A percentile compares a stretch with the other conserved stretches of the same genome.
phyloP scores from a whole-genome alignment of 139 green algal species.

The Tetraselmis chui region DNA sequence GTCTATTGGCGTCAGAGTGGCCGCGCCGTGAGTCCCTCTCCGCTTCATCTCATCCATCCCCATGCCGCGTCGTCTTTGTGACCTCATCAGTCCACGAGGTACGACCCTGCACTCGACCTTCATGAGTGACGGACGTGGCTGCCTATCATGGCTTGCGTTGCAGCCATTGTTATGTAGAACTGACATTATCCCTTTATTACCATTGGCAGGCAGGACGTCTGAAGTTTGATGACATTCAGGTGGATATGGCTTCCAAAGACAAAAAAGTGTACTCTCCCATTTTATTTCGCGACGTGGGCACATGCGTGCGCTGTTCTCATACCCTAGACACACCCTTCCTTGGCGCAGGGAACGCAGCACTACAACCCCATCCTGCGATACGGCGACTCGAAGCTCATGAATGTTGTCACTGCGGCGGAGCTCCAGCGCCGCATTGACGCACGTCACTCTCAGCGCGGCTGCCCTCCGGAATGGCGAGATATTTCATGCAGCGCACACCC shows the following conservation, averaged over 20 bases:
- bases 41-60: background rate
- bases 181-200: too few species aligned
- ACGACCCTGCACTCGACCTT: too few species aligned
- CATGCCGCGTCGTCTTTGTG: background rate
- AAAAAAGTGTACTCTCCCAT: too few species aligned
- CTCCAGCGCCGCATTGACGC: background rate
- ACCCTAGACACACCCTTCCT: too few species aligned
- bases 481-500: background rate
- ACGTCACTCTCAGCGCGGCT: too few species aligned
- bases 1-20: background rate
- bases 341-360: background rate
- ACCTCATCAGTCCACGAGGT: background rate
- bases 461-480: background rate
- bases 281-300: too few species aligned
- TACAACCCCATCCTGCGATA: background rate
- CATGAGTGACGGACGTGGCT: too few species aligned
- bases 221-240: background rate
- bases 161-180: too few species aligned
- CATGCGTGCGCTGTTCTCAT: too few species aligned
- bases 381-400: background rate
- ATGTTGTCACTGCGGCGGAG: background rate
- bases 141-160: too few species aligned
- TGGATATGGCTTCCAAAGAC: too few species aligned
- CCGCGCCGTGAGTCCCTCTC: background rate
- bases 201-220: background rate